These are phyloP conservation scores for Tremella fuciformis DNA, from an alignment of 768 basidiomycete species.

Conservation along the genomic window DNA sequence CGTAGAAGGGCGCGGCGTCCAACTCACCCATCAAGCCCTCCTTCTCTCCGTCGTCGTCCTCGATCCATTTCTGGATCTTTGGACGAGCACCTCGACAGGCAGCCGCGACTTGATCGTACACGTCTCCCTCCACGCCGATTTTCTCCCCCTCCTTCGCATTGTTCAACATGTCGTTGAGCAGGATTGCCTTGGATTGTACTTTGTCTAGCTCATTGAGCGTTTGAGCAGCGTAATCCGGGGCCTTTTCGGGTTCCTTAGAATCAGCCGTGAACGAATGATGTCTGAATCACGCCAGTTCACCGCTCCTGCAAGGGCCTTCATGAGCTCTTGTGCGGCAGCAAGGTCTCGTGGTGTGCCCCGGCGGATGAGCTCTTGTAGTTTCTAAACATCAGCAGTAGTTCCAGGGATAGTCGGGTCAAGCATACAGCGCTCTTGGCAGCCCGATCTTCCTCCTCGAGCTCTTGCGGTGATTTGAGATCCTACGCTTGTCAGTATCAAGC, in stretches of 20 bases:
- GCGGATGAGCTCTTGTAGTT: constrained; percentile 96
- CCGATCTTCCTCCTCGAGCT: constrained; percentile 92
- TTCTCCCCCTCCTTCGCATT: constrained; percentile 80
- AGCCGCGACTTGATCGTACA: constrained; percentile 90
- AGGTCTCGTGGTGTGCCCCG: constrained; percentile 93
- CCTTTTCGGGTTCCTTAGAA: constrained; percentile 74
- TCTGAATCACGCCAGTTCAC: constrained; percentile 41
- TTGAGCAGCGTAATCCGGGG: constrained; percentile 89
- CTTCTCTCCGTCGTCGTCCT: constrained; percentile 57
- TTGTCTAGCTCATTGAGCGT: constrained; percentile 87
- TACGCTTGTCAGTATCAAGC: constrained; percentile 41
- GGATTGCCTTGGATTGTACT: constrained; percentile 87
- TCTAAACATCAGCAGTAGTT: constrained; percentile 52
- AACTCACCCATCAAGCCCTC: constrained; percentile 80
- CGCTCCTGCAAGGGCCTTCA: constrained; percentile 92
- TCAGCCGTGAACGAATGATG: constrained; percentile 8
- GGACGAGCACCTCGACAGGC: constrained; percentile 79
- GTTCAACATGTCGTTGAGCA: constrained; percentile 96
- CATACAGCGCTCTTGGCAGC: constrained; percentile 79
- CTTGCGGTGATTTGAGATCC: constrained; percentile 91
- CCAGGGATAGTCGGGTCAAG: neutral
- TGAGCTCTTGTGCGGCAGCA: constrained; percentile 90
- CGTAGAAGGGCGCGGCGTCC: constrained; percentile 2
- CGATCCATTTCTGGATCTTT: constrained; percentile 96
- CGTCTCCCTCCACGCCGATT: constrained; percentile 78